Evolutionary conservation across 1,284 basidiomycete species (phyloP), one percentile per base, ranked within the genome.

Genomic region (Phaffia rhodozyma): DNA sequence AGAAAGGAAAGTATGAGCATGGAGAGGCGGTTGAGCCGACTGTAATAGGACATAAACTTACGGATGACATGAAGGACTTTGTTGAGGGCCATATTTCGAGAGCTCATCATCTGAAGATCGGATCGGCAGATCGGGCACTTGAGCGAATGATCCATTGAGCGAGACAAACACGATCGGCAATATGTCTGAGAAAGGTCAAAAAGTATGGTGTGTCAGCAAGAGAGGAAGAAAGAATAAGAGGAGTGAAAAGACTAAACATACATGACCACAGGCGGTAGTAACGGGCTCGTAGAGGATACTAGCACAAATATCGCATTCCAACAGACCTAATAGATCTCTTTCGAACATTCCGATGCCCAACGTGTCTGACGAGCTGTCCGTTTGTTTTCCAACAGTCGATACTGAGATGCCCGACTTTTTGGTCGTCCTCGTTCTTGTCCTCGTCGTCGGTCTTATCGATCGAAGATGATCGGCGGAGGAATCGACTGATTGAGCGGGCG

Each of bases 241-340:
- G 50, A 2, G 13, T 43, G 38, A 43, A 43, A 11, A 21, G 21
- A 4, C 6, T 13, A 23, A 9, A 79, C 87, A 73, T 72, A 88
- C 88, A 77, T 97, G 92, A 73, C 94, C 91, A 74, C 93, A 97
- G 3, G 89, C 88, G 1, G 91, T 90, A 9, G 93, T 97, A 63
- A 93, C 79, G 1, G 92, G 92, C 67, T 90, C 83, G 76, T 86
- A 85, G 65, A 93, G 79, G 49, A 94, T 77, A 72, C 83, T 81
- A 71, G 89, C 87, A 76, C 93, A 97, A 43, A 97, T 90, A 74
- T 93, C 89, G 74, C 92, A 97, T 34, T 85, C 86, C 60, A 94
- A 79, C 70, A 91, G 86, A 13, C 81, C 73, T 32, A 83, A 72
- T 6, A 96, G 79, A 55, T 87, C 85, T 72, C 87, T 88, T 70